Evolutionary conservation across 2,329 filamentous ascomycete species (phyloP).

Genomic region (Aspergillus arachidicola): DNA sequence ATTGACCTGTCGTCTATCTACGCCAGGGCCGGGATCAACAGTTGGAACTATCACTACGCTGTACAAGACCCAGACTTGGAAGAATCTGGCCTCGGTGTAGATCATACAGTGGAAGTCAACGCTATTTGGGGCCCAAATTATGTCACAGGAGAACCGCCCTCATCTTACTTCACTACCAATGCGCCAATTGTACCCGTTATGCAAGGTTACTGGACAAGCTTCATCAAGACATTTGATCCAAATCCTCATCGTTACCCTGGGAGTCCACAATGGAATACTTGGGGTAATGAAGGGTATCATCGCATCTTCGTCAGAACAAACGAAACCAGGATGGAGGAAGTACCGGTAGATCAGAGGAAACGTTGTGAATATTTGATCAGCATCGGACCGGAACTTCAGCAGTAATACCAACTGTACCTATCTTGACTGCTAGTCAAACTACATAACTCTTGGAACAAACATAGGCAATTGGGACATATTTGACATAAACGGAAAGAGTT

Average conservation of each 20-base stretch:
- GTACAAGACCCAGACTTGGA: constrained; percentile 58
- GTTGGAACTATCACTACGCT: constrained; percentile 69
- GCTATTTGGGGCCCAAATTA: too few relatives aligned
- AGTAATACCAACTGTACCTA: constrained; percentile 35
- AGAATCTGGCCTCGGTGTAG: constrained; percentile 61
- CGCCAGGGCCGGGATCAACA: constrained; percentile 34
- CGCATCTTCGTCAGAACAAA: constrained; percentile 50
- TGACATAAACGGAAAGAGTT: not conserved
- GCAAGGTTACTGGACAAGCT: constrained; percentile 74
- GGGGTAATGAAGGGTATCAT: constrained; percentile 34
- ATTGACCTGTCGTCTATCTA: constrained; percentile 56
- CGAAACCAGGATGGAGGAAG: constrained; percentile 50
- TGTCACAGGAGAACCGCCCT: constrained; percentile 50
- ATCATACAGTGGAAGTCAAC: constrained; percentile 57
- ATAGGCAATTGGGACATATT: not conserved
- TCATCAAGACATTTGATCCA: constrained; percentile 67
- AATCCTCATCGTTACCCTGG: constrained; percentile 56
- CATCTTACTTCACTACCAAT: constrained; percentile 62
- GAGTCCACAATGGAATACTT: constrained; percentile 57
- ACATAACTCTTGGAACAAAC: not conserved
- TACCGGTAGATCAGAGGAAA: constrained; percentile 40
- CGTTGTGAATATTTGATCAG: constrained; percentile 54
- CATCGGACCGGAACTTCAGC: constrained; percentile 53
- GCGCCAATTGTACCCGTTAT: constrained; percentile 60
- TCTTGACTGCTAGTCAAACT: too few relatives aligned